Evolutionary conservation across 225 moss, liverwort and hornwort genomes (phyloP).

Genomic region (Polytrichum commune): DNA sequence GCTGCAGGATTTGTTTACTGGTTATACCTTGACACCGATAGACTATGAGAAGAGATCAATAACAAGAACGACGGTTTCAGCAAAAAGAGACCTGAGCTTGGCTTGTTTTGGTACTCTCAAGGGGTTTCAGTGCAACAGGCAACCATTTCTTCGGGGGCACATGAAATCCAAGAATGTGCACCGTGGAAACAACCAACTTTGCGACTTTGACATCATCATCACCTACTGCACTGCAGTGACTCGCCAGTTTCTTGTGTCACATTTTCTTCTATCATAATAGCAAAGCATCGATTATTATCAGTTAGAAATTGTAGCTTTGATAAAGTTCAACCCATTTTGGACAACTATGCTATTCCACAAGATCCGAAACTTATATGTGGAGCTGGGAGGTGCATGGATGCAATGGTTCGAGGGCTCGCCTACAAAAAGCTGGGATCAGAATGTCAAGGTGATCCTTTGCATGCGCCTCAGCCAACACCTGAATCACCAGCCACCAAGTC

Average conservation of each 20-base stretch:
- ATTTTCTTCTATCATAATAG: constrained; percentile 6
- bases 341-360: no score
- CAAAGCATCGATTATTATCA: no score
- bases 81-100: constrained; percentile 52
- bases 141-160: constrained; percentile 59
- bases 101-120: constrained; percentile 48
- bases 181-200: constrained; percentile 56
- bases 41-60: no score
- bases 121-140: constrained; percentile 49
- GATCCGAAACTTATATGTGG: background rate
- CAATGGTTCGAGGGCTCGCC: constrained; percentile 30
- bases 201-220: constrained; percentile 84
- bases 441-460: constrained; percentile 55
- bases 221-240: constrained; percentile 85
- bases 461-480: constrained; percentile 74
- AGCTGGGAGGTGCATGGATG: constrained; percentile 2
- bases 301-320: no score
- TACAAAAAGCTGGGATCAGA: constrained; percentile 68
- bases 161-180: constrained; percentile 74
- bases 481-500: constrained; percentile 7
- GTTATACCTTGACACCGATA: no score
- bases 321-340: background rate
- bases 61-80: no score
- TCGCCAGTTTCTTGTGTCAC: constrained; percentile 10
- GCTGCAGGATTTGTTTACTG: no score